A percentile compares a stretch with the other conserved stretches of the same genome.
phyloP scores from a whole-genome alignment of 352 stramenopile genomes.

The Phytophthora crassamura region DNA sequence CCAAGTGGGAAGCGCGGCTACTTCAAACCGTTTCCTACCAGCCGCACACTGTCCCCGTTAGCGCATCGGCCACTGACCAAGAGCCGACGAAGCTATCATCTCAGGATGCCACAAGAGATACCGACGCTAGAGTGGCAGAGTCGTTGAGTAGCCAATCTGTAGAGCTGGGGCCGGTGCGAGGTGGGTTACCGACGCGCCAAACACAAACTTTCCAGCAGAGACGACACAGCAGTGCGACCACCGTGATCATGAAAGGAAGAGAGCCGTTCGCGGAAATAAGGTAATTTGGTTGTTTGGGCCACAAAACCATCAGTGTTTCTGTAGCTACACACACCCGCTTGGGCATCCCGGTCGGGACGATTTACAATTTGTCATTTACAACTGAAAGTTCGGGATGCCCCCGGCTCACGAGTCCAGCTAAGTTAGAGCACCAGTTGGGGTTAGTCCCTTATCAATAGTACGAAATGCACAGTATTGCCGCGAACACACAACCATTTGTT shows the following conservation, averaged over 20 bases:
- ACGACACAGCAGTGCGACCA: conserved; percentile 1
- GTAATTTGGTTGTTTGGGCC: no score
- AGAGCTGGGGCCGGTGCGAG: conserved; percentile 1
- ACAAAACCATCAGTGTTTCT: no score
- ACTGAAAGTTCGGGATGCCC: no score
- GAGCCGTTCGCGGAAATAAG: not conserved
- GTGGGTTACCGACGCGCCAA: not conserved
- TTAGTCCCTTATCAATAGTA: no score
- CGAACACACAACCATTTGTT: no score
- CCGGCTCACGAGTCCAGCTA: no score
- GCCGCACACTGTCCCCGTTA: not conserved
- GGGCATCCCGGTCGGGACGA: no score
- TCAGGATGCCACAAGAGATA: not conserved
- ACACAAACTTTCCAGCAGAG: not conserved
- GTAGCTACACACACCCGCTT: no score
- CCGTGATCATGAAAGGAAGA: not conserved
- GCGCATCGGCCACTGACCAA: conserved; percentile 6
- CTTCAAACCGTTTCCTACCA: conserved; percentile 28
- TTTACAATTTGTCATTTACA: no score
- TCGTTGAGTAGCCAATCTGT: no score
- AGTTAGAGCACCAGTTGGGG: no score
- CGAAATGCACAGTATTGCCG: no score
- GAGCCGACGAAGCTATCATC: not conserved
- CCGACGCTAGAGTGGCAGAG: conserved; percentile 1
- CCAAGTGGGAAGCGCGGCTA: conserved; percentile 85